Conservation (phyloP, 371 early-diverging fungal genomes). For the Mucor ambiguus region DNA sequence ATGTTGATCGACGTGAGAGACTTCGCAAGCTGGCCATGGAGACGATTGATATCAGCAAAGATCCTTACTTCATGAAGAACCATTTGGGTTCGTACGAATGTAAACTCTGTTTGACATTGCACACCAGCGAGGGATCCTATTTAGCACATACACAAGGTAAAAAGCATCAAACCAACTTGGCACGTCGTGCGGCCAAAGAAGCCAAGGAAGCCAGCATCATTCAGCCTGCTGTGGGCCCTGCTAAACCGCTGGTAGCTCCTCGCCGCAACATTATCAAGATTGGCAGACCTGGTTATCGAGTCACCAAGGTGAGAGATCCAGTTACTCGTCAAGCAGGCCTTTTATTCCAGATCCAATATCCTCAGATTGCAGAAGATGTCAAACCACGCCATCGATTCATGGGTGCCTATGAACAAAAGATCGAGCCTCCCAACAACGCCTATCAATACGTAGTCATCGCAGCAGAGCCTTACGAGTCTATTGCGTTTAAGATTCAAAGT, state of each 20-base stretch:
- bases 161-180: constrained; percentile 97
- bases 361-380: constrained; percentile 80
- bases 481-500: constrained; percentile 94
- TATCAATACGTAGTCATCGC: constrained; percentile 95
- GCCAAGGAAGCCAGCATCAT: constrained; percentile 69
- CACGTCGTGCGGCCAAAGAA: constrained; percentile 91
- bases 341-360: constrained; percentile 93
- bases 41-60: constrained; percentile 96
- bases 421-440: constrained; percentile 87
- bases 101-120: constrained; percentile 93
- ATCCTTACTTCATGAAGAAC: constrained; percentile 98
- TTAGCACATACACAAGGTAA: constrained; percentile 98
- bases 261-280: constrained; percentile 86
- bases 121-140: constrained; percentile 96
- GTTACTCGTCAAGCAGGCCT: constrained; percentile 86
- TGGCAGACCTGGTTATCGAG: constrained; percentile 97
- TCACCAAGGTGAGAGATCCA: constrained; percentile 93
- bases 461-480: constrained; percentile 97
- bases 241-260: constrained; percentile 45
- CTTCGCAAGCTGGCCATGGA: constrained; percentile 95
- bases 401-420: constrained; percentile 95
- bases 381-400: constrained; percentile 95
- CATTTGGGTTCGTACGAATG: constrained; percentile 98
- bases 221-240: constrained; percentile 56
- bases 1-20: constrained; percentile 94